phyloP scores from a whole-genome alignment of 1,284 basidiomycete species.

The Papiliotrema terrestris region DNA sequence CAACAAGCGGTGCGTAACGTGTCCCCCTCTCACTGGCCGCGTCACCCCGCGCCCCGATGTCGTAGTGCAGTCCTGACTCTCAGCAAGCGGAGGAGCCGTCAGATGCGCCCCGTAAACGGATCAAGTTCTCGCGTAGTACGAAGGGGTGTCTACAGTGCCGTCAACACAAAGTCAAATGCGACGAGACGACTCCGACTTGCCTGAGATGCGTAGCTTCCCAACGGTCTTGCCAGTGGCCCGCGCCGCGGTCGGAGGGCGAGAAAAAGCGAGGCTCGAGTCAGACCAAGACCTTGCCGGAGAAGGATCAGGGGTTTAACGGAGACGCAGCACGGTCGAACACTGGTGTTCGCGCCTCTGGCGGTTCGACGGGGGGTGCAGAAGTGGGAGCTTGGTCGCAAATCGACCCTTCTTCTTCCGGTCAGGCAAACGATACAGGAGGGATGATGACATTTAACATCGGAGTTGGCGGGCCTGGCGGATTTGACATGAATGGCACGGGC shows the following conservation, averaged over 20 bases:
- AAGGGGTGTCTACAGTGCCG: constrained; percentile 22
- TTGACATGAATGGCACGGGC: neutral
- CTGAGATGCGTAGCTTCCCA: constrained; percentile 24
- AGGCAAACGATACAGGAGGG: neutral
- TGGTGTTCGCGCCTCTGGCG: neutral
- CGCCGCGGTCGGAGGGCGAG: constrained; percentile 2
- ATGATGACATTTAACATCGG: neutral
- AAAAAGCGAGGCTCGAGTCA: constrained; percentile 1
- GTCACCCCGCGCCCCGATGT: neutral
- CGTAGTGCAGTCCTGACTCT: neutral
- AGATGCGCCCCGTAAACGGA: constrained; percentile 5
- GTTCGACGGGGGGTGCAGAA: too few relatives aligned
- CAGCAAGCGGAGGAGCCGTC: neutral
- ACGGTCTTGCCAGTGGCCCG: constrained; percentile 19
- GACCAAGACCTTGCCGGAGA: constrained; percentile 1
- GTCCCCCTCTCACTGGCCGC: neutral
- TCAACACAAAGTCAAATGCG: constrained; percentile 29
- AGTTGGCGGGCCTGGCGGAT: neutral
- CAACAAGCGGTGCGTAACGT: constrained; percentile 1
- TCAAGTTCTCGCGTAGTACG: constrained; percentile 22
- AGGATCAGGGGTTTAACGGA: neutral
- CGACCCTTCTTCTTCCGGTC: neutral
- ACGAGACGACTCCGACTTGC: constrained; percentile 25
- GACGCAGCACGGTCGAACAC: neutral
- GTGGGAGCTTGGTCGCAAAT: too few relatives aligned